Conservation (phyloP, 768 basidiomycete species). For the Phaeotremella skinneri region DNA sequence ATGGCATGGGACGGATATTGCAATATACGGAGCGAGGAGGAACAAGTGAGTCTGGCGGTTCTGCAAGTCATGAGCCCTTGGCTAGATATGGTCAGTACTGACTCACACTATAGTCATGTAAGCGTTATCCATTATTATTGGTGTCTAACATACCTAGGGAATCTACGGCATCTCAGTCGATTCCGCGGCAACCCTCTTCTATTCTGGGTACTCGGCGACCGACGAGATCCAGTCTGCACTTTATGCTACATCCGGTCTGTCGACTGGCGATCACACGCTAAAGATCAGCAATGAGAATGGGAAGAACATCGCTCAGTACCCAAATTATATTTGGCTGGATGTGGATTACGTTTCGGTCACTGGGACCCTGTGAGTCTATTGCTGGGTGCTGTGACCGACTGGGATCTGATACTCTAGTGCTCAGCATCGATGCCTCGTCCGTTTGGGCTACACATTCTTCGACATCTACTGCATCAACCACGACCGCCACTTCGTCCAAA, state of each 20-base stretch:
- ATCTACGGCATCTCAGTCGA: conserved; percentile 39
- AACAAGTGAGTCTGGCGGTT: conserved; percentile 28
- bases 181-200: conserved; percentile 21
- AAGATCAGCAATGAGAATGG: conserved; percentile 39
- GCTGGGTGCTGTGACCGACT: background rate
- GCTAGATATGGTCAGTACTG: background rate
- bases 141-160: conserved; percentile 18
- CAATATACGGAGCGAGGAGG: conserved; percentile 35
- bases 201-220: conserved; percentile 28
- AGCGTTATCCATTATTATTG: conserved; percentile 8
- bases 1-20: conserved; percentile 40
- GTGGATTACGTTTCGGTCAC: conserved; percentile 35
- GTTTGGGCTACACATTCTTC: conserved; percentile 1
- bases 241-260: conserved; percentile 35
- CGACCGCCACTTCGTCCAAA: background rate
- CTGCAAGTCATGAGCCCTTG: background rate
- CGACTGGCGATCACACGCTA: conserved; percentile 32
- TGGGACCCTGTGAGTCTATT: conserved; percentile 32
- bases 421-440: conserved; percentile 5
- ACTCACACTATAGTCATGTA: conserved; percentile 16
- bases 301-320: conserved; percentile 26
- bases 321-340: conserved; percentile 34
- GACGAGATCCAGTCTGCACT: conserved; percentile 29
- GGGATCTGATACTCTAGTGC: background rate
- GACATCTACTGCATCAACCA: background rate